A percentile compares a stretch with the other conserved stretches of the same genome.
These are phyloP conservation scores for Huiozyma naganishii DNA, from an alignment of 805 yeast genomes.

Conservation along the genomic window DNA sequence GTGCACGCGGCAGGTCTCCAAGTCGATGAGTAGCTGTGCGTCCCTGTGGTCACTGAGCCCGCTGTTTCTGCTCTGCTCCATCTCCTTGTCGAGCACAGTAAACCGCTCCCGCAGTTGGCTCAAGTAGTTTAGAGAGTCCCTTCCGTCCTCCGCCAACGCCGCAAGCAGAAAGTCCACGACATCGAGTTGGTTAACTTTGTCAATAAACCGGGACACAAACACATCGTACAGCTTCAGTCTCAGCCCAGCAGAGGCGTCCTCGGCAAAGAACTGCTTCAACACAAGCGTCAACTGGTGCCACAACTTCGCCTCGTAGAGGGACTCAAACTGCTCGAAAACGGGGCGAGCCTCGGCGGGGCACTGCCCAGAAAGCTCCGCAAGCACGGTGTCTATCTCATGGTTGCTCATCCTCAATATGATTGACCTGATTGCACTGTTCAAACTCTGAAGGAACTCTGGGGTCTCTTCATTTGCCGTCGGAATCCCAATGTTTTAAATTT, in stretches of 20 bases:
- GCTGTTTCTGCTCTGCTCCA: conserved; percentile 18
- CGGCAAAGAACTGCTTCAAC: conserved; percentile 49
- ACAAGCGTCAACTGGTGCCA: conserved; percentile 88
- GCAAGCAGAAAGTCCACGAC: conserved; percentile 62
- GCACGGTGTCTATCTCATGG: conserved; percentile 21
- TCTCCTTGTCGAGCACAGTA: conserved; percentile 28
- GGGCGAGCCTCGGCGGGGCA: neutral
- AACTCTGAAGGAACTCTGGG: too few species aligned
- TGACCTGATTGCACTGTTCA: too few species aligned
- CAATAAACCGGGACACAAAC: conserved; percentile 56
- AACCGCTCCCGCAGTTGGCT: conserved; percentile 35
- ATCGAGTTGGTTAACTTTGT: conserved; percentile 68
- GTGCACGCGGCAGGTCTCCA: conserved; percentile 68
- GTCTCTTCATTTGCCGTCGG: too few species aligned
- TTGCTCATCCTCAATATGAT: neutral
- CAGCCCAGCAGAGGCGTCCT: conserved; percentile 40
- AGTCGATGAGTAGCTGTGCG: conserved; percentile 46
- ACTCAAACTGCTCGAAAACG: conserved; percentile 49
- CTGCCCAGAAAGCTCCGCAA: conserved; percentile 3
- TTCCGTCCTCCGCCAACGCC: conserved; percentile 36
- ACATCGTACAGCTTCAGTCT: conserved; percentile 59
- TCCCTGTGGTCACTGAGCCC: conserved; percentile 35
- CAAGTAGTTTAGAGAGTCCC: conserved; percentile 44
- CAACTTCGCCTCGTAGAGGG: conserved; percentile 73
- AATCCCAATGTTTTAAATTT: too few species aligned